A percentile compares a stretch with the other conserved stretches of the same genome.
Evolutionary conservation across 73 alveolate genomes (phyloP).

Genomic region (Tetrahymena malaccensis): DNA sequence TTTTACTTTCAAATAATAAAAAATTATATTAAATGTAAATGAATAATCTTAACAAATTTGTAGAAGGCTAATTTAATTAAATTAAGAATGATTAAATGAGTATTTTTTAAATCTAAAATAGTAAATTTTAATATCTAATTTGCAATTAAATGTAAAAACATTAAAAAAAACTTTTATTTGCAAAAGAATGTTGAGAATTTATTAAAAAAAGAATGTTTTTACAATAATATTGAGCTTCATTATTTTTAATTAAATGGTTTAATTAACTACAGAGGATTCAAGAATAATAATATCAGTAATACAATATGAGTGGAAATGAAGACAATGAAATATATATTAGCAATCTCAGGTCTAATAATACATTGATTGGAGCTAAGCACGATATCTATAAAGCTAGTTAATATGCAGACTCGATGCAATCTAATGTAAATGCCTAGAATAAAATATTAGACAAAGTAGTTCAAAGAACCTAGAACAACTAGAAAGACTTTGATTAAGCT

Average conservation of each 20-base stretch:
- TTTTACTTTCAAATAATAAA: neutral
- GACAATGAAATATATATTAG: neutral
- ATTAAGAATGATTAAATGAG: too few relatives aligned
- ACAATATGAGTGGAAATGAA: neutral
- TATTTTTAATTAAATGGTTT: neutral
- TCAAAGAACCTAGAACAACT: neutral
- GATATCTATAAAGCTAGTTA: neutral
- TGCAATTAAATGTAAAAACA: too few relatives aligned
- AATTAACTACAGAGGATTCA: neutral
- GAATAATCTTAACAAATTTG: too few relatives aligned
- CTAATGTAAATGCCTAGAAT: neutral
- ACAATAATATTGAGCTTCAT: neutral
- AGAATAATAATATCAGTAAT: neutral
- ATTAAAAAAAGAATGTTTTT: too few relatives aligned
- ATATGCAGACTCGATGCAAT: neutral
- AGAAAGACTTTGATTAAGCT: neutral
- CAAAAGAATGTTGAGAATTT: too few relatives aligned
- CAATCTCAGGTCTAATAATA: neutral
- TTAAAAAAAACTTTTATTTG: neutral
- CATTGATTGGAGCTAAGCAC: neutral
- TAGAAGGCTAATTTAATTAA: too few relatives aligned
- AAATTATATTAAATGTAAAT: neutral
- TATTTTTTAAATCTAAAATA: too few relatives aligned
- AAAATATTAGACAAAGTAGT: neutral
- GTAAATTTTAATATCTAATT: too few relatives aligned